Percentiles rank a stretch among this genome's conserved stretches.
These are phyloP conservation scores for Neostapfia colusana DNA, from an alignment of 176 grass and related monocot species.

Conservation along the genomic window DNA sequence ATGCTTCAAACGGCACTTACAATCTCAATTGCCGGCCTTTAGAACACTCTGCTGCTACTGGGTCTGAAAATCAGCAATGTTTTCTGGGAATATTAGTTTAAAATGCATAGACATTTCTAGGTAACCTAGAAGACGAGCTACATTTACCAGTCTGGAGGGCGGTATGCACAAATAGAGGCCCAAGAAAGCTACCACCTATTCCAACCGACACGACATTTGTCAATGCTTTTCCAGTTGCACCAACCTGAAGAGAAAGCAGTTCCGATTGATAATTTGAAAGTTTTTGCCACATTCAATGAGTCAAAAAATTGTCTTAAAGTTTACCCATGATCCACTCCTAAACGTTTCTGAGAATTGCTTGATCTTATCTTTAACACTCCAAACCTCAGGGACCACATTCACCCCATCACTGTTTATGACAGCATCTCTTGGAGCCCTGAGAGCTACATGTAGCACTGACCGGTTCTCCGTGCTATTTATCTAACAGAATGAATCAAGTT, in stretches of 20 bases:
- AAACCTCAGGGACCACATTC: conserved; percentile 80
- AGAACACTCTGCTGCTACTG: conserved; percentile 75
- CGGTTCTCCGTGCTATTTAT: conserved; percentile 95
- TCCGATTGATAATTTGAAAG: neutral
- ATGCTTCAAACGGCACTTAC: conserved; percentile 51
- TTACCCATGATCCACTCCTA: conserved; percentile 88
- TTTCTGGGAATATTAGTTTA: conserved; percentile 20
- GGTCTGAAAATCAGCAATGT: conserved; percentile 51
- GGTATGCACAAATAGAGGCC: conserved; percentile 88
- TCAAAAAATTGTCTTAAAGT: neutral
- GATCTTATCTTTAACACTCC: conserved; percentile 87
- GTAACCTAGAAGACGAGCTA: neutral
- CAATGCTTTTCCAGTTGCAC: conserved; percentile 79
- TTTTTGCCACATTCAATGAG: neutral
- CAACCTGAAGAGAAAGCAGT: conserved; percentile 57
- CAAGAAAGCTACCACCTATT: conserved; percentile 96
- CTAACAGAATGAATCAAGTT: conserved; percentile 36
- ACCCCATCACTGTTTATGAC: conserved; percentile 72
- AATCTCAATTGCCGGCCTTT: conserved; percentile 92
- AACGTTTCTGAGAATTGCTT: conserved; percentile 90
- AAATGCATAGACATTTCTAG: neutral
- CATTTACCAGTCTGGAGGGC: conserved; percentile 78
- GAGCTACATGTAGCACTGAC: conserved; percentile 79
- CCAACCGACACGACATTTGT: conserved; percentile 88
- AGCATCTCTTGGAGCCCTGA: conserved; percentile 72